phyloP scores from a whole-genome alignment of 176 grass and related monocot genomes.

The Oryza rufipogon region DNA sequence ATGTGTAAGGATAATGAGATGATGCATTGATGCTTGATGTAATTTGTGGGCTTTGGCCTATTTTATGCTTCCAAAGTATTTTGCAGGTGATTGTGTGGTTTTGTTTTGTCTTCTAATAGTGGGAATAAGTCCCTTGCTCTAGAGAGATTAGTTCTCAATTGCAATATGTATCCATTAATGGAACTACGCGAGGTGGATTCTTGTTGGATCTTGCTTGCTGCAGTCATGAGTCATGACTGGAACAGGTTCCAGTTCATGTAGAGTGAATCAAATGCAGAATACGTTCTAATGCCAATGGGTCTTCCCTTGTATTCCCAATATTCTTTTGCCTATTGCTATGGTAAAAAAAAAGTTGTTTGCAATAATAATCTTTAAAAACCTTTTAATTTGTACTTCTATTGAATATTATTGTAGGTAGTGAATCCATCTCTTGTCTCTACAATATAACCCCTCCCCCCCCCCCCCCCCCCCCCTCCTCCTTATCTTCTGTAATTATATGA shows the following conservation, averaged over 20 bases:
- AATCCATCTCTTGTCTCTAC: neutral
- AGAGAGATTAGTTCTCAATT: conserved; percentile 24
- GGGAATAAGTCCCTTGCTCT: conserved; percentile 32
- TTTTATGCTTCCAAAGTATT: neutral
- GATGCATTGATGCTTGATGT: conserved; percentile 41
- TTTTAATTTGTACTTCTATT: neutral
- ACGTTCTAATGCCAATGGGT: neutral
- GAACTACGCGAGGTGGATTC: conserved; percentile 43
- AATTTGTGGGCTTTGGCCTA: neutral
- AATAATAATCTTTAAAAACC: neutral
- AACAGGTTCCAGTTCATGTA: conserved; percentile 30
- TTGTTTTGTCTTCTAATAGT: conserved; percentile 34
- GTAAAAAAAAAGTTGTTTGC: neutral
- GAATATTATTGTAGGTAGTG: neutral
- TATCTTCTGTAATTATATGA: neutral
- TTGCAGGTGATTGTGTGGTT: conserved; percentile 16
- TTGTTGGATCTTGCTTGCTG: conserved; percentile 23
- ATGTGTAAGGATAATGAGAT: conserved; percentile 13
- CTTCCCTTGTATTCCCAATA: conserved; percentile 12
- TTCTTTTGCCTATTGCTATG: conserved; percentile 7
- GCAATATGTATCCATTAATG: conserved; percentile 34
- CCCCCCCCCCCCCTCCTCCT: neutral
- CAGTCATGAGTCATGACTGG: conserved; percentile 41
- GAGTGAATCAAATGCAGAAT: conserved; percentile 8
- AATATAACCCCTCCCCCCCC: neutral